Base-by-base conservation (phyloP, 1,284 basidiomycete species). In the Abortiporus biennis region DNA sequence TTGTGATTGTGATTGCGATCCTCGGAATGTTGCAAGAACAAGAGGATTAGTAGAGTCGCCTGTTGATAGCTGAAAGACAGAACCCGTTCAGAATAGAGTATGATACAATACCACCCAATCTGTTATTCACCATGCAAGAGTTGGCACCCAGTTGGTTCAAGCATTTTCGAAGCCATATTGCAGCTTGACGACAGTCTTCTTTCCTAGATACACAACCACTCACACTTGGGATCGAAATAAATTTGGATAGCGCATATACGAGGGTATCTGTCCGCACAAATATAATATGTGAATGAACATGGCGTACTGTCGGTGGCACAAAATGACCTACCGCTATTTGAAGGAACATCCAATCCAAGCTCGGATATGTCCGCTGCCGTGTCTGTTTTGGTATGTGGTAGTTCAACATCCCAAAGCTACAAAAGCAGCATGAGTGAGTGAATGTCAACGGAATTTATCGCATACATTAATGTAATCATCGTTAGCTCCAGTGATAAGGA, bases 101-200 rank as follows among this genome's bases (percentile, higher is more conserved):
- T 31, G 11, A 17, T 31, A 19, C 8, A 19, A n/a, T 11, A 6
- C 12, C 30, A 13, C 36, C 15, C 11, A 36, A n/a, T 13, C 31
- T 4, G 19, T 40, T 1, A 63, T 78, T 56, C 43, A 90, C 90
- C 31, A 94, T 64, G 16, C 74, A 70, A 0, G 90, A 77, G 17
- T 81, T 72, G 2, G 91, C 92, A 12, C 93, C 93, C 17, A 97
- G 73, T 59, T 93, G 88, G 3, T 74, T 75, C 16, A 97, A 65
- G 52, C 90, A 89, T 53, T 91, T 92, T 55, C 85, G 86, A 41
- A 96, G 65, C 79, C 92, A 92, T 32, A 93, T 84, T 2, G 92
- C 92, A 1, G 90, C 86, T 58, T 96, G 92, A 42, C 92, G 74
- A 57, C 94, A 96, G 54, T 94, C 87, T 63, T 98, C 95, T 20